Evolutionary conservation across 2,329 filamentous ascomycete genomes (phyloP), one percentile per base, ranked within the genome.

Genomic region (Ilyonectria destructans): DNA sequence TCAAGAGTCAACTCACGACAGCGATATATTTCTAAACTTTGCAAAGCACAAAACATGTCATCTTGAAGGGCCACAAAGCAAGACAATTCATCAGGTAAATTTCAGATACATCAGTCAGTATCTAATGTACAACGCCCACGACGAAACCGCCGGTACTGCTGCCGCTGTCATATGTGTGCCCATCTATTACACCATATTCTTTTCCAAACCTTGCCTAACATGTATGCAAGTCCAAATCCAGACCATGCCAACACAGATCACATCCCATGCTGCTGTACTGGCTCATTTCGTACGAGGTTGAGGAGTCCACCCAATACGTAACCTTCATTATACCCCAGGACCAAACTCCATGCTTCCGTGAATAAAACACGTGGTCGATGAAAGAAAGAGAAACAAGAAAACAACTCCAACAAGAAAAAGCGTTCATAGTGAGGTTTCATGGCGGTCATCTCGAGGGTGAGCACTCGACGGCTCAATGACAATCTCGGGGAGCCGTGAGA

Each of bases 401-500:
- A 45, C 37, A 46, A 33, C 40, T 17, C 49, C 33, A 33, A 60
- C 6, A 43, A n/a, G 10, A n/a, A 21, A 43, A 13, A 29, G 33
- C 46, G 46, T 52, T 76, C 64, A 73, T 71, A 37, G 51, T 6
- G 51, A 57, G 13, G 23, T 33, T 63, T 65, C 66, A 61, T 56
- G 73, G 21, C 52, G 46, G 6, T 72, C 65, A 31, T 77, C 71
- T 62, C 65, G 58, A 37, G 76, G 74, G 35, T 76, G 71, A 37
- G 76, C 77, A 52, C 76, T 79, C 26, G 84, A 86, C n/a, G 86
- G 86, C 73, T 90, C 86, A 55, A 90, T 85, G 29, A 90, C 85
- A 74, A 91, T 91, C 70, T 86, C 85, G 3, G 89, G 89, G 29
- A 91, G 77, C 31, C 76, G 77, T 19, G 78, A 74, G 35, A 90